Evolutionary conservation across 768 basidiomycete species (phyloP), one percentile per base, ranked within the genome.

Genomic region (Psilocybe tampanensis): DNA sequence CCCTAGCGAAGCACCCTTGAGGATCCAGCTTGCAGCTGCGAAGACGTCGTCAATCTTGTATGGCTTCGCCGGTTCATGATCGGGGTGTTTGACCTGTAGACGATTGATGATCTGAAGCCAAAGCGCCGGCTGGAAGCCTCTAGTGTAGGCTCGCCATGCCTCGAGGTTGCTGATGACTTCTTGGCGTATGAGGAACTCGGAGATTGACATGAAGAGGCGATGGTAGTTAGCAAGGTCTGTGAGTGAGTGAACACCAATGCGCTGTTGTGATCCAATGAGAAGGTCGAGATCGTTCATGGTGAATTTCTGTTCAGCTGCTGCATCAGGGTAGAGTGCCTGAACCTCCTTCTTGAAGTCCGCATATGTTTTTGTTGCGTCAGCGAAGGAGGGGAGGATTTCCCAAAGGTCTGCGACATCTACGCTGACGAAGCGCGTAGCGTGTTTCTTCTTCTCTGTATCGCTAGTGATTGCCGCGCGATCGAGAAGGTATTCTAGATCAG

Each of bases 31-130:
- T 0, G 65, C 60, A 1, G 64, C 67, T 17, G 61, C 64, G 13
- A 61, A 60, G 19, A 68, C 54, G 9, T 69, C 56, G 0, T 23
- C 47, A 9, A 70, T 24, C 2, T 36, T 23, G 49, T 68, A 69
- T 1, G 67, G 63, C 9, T 67, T 58, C 1, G 67, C 66, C 0
- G 64, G 70, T 7, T 59, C 59, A 22, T 60, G 57, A 23, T 67
- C 63, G 0, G 68, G 68, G 18, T 52, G 32, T 18, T 64, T 67
- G 43, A 69, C 36, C n/a, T 61, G 52, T 0, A 70, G 64, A 1
- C 65, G 62, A 1, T 56, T 56, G 0, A 43, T 26, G 8, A 66
- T 32, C 1, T 19, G 8, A 7, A 18, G 7, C 44, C 47, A 36
- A n/a, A 64, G n/a, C 17, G n/a, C 9, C 3, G 54, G 45, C 1